These are phyloP conservation scores for Lactarius deliciosus DNA, from an alignment of 768 basidiomycete species.

Conservation along the genomic window DNA sequence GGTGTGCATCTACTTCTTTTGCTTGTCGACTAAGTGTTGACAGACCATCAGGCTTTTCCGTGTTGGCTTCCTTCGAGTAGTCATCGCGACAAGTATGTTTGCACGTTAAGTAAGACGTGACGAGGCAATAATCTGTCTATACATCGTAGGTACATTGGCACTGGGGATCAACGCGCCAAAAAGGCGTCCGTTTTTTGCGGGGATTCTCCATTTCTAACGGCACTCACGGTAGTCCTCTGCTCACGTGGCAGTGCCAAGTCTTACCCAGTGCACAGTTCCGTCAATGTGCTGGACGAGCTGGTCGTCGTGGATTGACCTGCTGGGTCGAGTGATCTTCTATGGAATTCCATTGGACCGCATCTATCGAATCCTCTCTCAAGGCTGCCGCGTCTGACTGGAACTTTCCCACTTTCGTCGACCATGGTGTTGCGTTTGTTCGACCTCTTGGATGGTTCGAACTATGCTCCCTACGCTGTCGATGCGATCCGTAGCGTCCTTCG, in stretches of 20 bases:
- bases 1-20: constrained; percentile 36
- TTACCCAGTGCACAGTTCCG: constrained; percentile 49
- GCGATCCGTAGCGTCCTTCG: constrained; percentile 53
- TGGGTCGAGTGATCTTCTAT: constrained; percentile 73
- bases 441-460: constrained; percentile 58
- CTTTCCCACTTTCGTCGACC: constrained; percentile 67
- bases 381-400: constrained; percentile 59
- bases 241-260: constrained; percentile 1
- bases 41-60: constrained; percentile 51
- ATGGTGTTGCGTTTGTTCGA: constrained; percentile 64
- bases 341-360: constrained; percentile 63
- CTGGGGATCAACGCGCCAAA: constrained; percentile 73
- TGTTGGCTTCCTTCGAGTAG: constrained; percentile 58
- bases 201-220: constrained; percentile 59
- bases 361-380: constrained; percentile 60
- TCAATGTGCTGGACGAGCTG: constrained; percentile 72
- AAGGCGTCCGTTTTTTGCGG: constrained; percentile 64
- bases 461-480: constrained; percentile 47
- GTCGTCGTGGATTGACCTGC: constrained; percentile 67
- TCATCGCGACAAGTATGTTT: constrained; percentile 59
- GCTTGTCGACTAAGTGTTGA: neutral
- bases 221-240: constrained; percentile 48
- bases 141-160: constrained; percentile 55
- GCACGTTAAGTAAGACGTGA: neutral
- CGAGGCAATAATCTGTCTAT: neutral